These are phyloP conservation scores for Diaporthe capsici DNA, from an alignment of 2,329 filamentous ascomycete genomes.

Conservation along the genomic window DNA sequence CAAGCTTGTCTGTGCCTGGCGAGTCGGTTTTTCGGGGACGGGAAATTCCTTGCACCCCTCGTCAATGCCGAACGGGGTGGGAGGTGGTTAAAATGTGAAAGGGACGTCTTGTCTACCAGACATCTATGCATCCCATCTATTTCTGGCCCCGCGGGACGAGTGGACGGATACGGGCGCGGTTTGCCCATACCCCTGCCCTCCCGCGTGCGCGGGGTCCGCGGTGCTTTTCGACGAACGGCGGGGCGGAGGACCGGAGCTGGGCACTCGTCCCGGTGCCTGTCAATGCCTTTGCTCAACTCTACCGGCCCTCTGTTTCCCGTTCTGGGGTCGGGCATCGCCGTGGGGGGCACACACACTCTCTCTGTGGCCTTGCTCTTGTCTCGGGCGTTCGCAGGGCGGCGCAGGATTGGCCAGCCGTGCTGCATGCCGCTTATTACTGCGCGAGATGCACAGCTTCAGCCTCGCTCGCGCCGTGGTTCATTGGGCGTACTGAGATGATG, in stretches of 20 bases:
- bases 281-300: conserved; percentile 19
- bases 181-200: neutral
- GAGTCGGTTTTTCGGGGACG: neutral
- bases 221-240: neutral
- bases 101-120: neutral
- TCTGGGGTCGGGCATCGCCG: neutral
- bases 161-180: neutral
- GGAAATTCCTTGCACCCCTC: neutral
- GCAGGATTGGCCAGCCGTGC: neutral
- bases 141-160: neutral
- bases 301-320: conserved; percentile 4
- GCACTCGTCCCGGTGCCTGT: conserved; percentile 6
- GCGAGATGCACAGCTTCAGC: neutral
- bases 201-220: conserved; percentile 1
- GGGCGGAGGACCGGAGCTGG: conserved; percentile 26
- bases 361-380: neutral
- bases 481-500: too few species aligned
- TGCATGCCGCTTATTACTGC: neutral
- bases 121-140: neutral
- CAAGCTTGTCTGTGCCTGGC: neutral
- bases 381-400: neutral
- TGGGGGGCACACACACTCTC: neutral
- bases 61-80: conserved; percentile 6
- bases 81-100: neutral
- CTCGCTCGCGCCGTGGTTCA: neutral